Base-by-base conservation (phyloP, 2,329 filamentous ascomycete species). In the Teratosphaeria pseudoeucalypti region DNA sequence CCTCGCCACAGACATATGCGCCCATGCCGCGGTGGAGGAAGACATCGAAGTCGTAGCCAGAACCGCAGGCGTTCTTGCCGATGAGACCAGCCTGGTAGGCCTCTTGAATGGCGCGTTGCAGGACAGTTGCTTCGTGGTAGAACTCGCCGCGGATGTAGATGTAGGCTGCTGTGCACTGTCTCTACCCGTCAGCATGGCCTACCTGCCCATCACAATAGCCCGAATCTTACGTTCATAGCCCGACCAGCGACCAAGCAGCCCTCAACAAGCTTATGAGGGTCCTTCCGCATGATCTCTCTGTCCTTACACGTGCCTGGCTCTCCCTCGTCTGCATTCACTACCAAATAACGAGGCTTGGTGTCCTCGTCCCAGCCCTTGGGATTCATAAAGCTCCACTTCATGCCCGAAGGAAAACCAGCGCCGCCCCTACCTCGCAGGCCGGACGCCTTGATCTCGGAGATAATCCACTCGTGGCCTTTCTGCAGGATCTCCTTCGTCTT, bases 381-480 rank as follows among this genome's bases (percentile, higher is more conserved):
- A 82, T 99, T 99, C 94, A 99, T 99, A 78, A 99, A 99, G 62
- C 54, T 64, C 89, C 94, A 99, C 92, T 99, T 99, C 81, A 99
- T 81, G 64, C 94, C 94, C 47, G 92, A 97, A 63, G 94, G 94
- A 76, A 99, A 99, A 72, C 94, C 94, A 76, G 94, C 94, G 78
- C 94, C 94, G 77, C 94, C 94, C 79, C 94, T 89, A 70, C 94
- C 94, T 77, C 94, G 86, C 64, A 99, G 85, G 70, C 94, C 94
- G 12, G 94, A 99, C 32, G 92, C 85, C 83, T 99, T 99, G 78
- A 99, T 85, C 78, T 99, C 94, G 67, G 88, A 87, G 72, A 99
- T 97, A 76, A 99, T 95, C 87, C 94, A 99, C 71, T 99, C 92
- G 77, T 99, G 90, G 59, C 94, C 94, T 82, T 99, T 99, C 68